phyloP scores from a whole-genome alignment of 768 basidiomycete genomes.

The Glaciozyma martinii region DNA sequence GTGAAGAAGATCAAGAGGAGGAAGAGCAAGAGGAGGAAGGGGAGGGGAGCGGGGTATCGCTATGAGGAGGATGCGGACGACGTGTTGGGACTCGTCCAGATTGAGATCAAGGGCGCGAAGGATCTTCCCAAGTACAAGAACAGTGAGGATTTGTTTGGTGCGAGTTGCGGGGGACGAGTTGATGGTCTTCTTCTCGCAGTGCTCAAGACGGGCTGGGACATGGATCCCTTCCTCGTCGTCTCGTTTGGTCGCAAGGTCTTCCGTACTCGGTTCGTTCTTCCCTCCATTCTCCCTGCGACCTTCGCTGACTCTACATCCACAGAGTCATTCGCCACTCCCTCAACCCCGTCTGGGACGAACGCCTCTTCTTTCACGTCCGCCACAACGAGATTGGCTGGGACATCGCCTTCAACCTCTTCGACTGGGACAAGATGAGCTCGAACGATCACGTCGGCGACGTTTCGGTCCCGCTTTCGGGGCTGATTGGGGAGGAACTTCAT shows the following conservation, averaged over 20 bases:
- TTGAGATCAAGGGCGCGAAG: conserved; percentile 74
- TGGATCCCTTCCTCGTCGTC: conserved; percentile 94
- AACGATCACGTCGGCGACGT: conserved; percentile 86
- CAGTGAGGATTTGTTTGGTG: conserved; percentile 49
- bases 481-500: conserved; percentile 59
- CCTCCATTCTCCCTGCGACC: conserved; percentile 7
- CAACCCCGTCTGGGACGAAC: conserved; percentile 90
- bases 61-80: conserved; percentile 52
- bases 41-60: conserved; percentile 4
- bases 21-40: conserved; percentile 3
- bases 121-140: conserved; percentile 81
- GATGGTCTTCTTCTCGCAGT: conserved; percentile 43
- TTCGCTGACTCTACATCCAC: background rate
- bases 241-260: conserved; percentile 97
- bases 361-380: conserved; percentile 87
- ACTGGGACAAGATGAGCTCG: conserved; percentile 81
- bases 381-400: conserved; percentile 71
- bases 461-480: conserved; percentile 58
- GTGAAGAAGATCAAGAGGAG: conserved; percentile 43
- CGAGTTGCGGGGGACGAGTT: too few relatives aligned
- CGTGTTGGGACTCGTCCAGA: conserved; percentile 85
- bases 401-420: conserved; percentile 64
- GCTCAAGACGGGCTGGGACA: conserved; percentile 82
- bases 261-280: conserved; percentile 48
- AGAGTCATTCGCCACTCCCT: conserved; percentile 70